Base-by-base conservation (phyloP, 179 eudicot species). In the Beta lomatogona region DNA sequence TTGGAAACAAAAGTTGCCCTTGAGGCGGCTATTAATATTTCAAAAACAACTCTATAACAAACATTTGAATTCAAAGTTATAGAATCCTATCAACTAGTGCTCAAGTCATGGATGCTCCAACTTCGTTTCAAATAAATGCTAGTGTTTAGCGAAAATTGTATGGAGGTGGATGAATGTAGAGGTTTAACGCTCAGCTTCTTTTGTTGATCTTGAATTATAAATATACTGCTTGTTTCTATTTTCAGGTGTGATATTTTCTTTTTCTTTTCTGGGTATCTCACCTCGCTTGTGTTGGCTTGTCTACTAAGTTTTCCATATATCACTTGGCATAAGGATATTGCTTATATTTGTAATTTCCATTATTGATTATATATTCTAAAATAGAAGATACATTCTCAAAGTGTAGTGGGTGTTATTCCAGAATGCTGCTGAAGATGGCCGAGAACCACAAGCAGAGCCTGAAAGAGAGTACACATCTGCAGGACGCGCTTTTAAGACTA, bases 401-500 rank as follows among this genome's bases (percentile, higher is more conserved):
- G 7, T 58, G n/a, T 72, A 71, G 11, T 68, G 76, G 63, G 58
- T 74, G 28, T 52, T 67, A 45, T 80, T 71, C 18, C 88, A 94
- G 98, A 89, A 85, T 84, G 88, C 86, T 15, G 89, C 86, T 59
- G 91, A 89, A 67, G 98, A 86, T 77, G 93, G 90, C 82, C 91
- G 86, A 66, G 97, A 89, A 86, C 89, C 90, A 22, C 92, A 89
- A 79, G 89, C 91, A 41, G 98, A 93, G 86, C 98, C 93, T 68
- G 87, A 85, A 77, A 88, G 91, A 74, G 97, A 92, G 73, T 94
- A 94, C 82, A 91, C 97, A 65, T 82, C 91, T 63, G 97, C 94
- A 3, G 99, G 99, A 64, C 90, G 89, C 79, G 99, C 97, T 82
- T 86, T 91, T 3, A 97, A 94, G 87, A 83, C 77, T 64, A 97